Base-by-base conservation (phyloP, 345 rosid genomes). In the Populus davidiana region DNA sequence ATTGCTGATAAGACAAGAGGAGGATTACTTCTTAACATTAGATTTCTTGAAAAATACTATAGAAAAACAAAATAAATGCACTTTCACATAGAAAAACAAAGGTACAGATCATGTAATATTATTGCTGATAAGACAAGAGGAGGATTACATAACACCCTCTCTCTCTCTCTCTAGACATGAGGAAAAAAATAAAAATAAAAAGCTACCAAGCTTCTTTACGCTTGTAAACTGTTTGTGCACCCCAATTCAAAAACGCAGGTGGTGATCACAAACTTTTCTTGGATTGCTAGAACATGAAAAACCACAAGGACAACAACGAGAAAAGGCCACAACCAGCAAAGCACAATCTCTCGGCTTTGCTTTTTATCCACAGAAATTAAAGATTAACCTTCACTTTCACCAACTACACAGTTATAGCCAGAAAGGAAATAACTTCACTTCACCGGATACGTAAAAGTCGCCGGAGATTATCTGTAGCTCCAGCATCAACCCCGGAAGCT, bases 391-490 rank as follows among this genome's bases (percentile, higher is more conserved):
- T 16, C 20, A 56, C 20, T 56, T 5, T 18, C 17, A 54, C n/a
- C 10, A 29, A 5, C 25, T 38, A 29, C 49, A 36, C 44, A 31
- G n/a, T 6, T 11, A 20, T 43, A 43, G 47, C 47, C 56, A 1
- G 1, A 67, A 17, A 0, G 49, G 66, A 82, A 70, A 54, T 47
- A 41, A 36, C 23, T 20, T 10, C 33, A 7, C 54, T 64, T 91
- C 88, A 91, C 70, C 81, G 88, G 84, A 93, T 89, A 78, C 90
- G 93, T 71, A 90, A 79, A 59, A 91, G 84, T 56, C 94, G 89
- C 50, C 92, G 89, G 87, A 85, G 92, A 74, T 82, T 81, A 72
- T 89, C 90, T 8, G 93, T 81, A 35, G 94, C 93, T 44, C 90
- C 91, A 56, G 81, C 79, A 8, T 85, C 92, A n/a, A 83, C 75